Conservation (phyloP, 2,329 filamentous ascomycete species). For the Pseudopyrenochaeta lycopersici region DNA sequence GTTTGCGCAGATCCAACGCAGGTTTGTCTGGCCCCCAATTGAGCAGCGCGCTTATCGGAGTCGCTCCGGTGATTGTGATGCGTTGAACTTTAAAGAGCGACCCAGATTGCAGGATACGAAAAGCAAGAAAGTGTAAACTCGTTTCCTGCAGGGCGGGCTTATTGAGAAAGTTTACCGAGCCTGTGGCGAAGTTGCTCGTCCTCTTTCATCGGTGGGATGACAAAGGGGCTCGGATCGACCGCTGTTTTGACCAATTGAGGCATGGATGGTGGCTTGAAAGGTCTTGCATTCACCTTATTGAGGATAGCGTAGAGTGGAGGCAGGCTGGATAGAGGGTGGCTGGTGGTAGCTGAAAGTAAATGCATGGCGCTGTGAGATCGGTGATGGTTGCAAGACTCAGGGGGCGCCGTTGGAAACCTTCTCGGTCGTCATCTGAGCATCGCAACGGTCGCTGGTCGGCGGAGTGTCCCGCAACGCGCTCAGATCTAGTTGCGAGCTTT, state of each 20-base stretch:
- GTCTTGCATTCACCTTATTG: neutral
- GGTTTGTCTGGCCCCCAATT: neutral
- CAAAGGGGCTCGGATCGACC: neutral
- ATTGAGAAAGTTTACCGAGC: too few species aligned
- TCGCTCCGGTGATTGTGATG: neutral
- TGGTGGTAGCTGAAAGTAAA: neutral
- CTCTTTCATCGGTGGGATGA: neutral
- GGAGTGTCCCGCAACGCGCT: neutral
- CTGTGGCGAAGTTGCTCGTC: too few species aligned
- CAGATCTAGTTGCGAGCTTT: neutral
- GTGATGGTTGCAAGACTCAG: neutral
- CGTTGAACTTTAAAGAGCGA: neutral
- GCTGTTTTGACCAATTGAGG: neutral
- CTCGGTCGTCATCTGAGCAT: neutral
- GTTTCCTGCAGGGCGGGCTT: too few species aligned
- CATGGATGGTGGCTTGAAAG: neutral
- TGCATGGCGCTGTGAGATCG: neutral
- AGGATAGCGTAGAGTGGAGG: neutral
- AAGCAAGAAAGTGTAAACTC: neutral
- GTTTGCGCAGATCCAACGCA: constrained; percentile 2
- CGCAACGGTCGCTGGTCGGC: neutral
- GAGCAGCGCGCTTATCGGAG: neutral
- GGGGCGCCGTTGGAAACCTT: neutral
- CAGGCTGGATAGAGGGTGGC: neutral
- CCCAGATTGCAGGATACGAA: neutral